Percentiles rank a stretch among this genome's conserved stretches.
These are phyloP conservation scores for Cicer judaicum DNA, from an alignment of 306 rosid species.

Conservation along the genomic window DNA sequence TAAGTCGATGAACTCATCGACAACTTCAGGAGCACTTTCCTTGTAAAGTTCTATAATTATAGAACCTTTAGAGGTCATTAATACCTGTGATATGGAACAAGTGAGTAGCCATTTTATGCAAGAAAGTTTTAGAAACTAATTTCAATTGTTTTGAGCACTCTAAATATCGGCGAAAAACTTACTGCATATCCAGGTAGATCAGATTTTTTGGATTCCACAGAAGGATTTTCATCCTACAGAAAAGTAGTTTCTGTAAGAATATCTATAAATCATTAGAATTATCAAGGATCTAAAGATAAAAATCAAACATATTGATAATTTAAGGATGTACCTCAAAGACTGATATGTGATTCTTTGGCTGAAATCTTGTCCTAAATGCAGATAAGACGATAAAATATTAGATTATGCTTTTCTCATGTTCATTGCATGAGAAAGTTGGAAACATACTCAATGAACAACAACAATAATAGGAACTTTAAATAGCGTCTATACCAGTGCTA, in stretches of 20 bases:
- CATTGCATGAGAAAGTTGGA: conserved; percentile 18
- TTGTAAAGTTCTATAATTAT: conserved; percentile 71
- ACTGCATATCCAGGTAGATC: conserved; percentile 71
- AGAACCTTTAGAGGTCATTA: conserved; percentile 82
- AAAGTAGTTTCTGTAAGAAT: conserved; percentile 26
- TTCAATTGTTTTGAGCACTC: conserved; percentile 6
- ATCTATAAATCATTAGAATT: conserved; percentile 6
- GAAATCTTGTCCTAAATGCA: conserved; percentile 51
- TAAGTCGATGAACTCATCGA: conserved; percentile 89
- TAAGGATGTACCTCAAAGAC: conserved; percentile 53
- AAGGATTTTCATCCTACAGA: conserved; percentile 50
- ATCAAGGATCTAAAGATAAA: background rate
- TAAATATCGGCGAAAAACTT: conserved; percentile 26
- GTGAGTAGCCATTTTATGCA: background rate
- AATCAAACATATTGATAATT: background rate
- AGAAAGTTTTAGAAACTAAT: conserved; percentile 11
- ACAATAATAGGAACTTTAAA: background rate
- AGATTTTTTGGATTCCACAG: conserved; percentile 56
- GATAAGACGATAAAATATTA: conserved; percentile 29
- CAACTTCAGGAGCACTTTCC: conserved; percentile 90
- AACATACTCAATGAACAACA: background rate
- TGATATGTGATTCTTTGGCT: conserved; percentile 41
- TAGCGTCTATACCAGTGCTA: too few species aligned
- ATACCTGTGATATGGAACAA: conserved; percentile 49
- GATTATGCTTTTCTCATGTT: conserved; percentile 29